These are phyloP conservation scores for Colletotrichum sp. DNA, from an alignment of 2,329 filamentous ascomycete genomes.

Conservation along the genomic window DNA sequence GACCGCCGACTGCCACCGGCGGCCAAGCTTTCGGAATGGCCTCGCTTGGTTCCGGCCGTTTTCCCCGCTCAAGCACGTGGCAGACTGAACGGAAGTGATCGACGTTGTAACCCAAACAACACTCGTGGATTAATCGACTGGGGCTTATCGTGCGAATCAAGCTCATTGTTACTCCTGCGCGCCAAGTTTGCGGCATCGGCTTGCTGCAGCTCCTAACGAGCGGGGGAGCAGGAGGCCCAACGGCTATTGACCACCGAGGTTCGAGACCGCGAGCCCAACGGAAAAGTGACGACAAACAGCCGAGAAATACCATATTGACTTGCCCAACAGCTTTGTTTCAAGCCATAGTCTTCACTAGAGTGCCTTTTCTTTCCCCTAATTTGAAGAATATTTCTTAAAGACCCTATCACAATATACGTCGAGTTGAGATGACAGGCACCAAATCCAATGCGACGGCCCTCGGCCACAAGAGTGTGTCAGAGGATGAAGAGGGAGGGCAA, in stretches of 20 bases:
- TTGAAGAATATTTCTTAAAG: not conserved
- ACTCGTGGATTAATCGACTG: not conserved
- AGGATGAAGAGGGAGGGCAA: not conserved
- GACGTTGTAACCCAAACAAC: not conserved
- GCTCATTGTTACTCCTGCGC: not conserved
- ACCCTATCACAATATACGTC: too few relatives aligned
- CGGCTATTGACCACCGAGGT: not conserved
- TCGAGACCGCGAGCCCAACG: not conserved
- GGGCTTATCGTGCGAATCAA: conserved; percentile 4
- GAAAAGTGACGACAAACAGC: not conserved
- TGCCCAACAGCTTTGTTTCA: not conserved
- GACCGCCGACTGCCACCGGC: not conserved
- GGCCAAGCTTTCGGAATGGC: not conserved
- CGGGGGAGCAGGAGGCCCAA: not conserved
- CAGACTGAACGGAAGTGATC: not conserved
- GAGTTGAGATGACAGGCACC: not conserved
- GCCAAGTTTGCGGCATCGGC: not conserved
- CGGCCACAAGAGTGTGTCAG: not conserved
- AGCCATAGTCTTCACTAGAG: not conserved
- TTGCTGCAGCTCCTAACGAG: not conserved
- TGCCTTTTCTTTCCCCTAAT: not conserved
- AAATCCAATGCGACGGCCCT: not conserved
- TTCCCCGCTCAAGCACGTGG: not conserved
- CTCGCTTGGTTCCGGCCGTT: not conserved
- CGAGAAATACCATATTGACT: not conserved